Evolutionary conservation across 768 basidiomycete species (phyloP), one percentile per base, ranked within the genome.

Genomic region (Suillus plorans): DNA sequence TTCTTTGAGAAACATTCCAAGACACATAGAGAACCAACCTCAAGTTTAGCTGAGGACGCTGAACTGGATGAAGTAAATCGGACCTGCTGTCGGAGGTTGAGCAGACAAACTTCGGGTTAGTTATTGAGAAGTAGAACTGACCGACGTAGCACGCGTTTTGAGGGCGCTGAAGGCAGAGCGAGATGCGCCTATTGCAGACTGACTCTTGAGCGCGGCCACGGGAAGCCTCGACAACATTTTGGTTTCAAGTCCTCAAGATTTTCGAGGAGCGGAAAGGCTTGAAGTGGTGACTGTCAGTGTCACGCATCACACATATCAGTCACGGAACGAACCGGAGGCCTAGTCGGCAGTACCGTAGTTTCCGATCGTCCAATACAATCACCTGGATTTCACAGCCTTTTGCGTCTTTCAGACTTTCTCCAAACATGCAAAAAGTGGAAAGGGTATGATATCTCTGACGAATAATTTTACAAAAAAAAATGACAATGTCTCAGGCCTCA

Each of bases 181-280:
- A 64, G 84, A 74, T 64, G 80, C 77, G 64, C 82, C 80, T 66
- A 81, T 69, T 67, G 78, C 79, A 69, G 80, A 79, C 69, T 83
- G 84, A 74, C 81, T 85, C 78, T 82, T 87, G 77, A 90, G 82
- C 80, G 85, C 85, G 79, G 86, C 85, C 79, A 85, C 85, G 76
- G 89, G 87, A 80, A 91, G 85, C 88, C 89, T 92, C 78, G 89
- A 87, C 77, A 92, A 78, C 91, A 92, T 92, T 90, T 86, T 88
- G 80, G 76, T 72, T 74, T 55, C 64, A 70, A 64, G 41, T 42
- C 41, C 72, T 68, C 69, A 75, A 78, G 75, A 76, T 76, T 83
- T 84, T 83, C 78, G 73, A 72, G 72, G 72, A 76, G 76, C 76
- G 77, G 76, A 68, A 64, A 52, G 50, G 28, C 50, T 52, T 52